Base-by-base conservation (phyloP, 306 rosid genomes). In the Boehmeria nivea region DNA sequence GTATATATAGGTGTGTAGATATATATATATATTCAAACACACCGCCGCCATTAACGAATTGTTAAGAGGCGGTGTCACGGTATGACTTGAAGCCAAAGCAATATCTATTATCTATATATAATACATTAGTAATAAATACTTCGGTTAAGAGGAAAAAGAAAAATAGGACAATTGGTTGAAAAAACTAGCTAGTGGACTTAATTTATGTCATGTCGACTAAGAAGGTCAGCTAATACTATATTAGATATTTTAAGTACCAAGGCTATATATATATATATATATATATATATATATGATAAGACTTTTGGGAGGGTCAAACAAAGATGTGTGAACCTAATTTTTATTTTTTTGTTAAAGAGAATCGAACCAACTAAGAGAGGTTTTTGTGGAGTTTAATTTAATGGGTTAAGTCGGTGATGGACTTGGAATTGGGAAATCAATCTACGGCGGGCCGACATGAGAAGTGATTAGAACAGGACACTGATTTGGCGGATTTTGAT, bases 341-440 rank as follows among this genome's bases (percentile, higher is more conserved):
- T n/a, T n/a, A n/a, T n/a, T n/a, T n/a, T n/a, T n/a, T n/a, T n/a
- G n/a, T n/a, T n/a, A n/a, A n/a, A n/a, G n/a, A 4, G 45, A 40
- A 40, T 3, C n/a, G 4, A 40, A 14, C 17, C 45, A 14, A 40
- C 3, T n/a, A 40, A 40, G 4, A 3, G n/a, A 40, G 45, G n/a
- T 6, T 23, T 12, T 12, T n/a, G 17, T 9, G 11, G 42, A 2
- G 23, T 8, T 53, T 11, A 2, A 12, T 8, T 28, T 54, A 36
- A 26, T 31, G 17, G 44, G 16, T 54, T 34, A 3, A 36, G 61
- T 56, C 61, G 48, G 61, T 36, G 61, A 11, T 39, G 48, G 47
- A 37, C 33, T 37, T 55, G 27, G 19, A 18, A 21, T 8, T 34
- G 1, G n/a, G n/a, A n/a, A 53, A 53, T 15, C 6, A 2, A 49